Evolutionary conservation across 805 yeast species (phyloP).

Genomic region (Candida sanyiensis): DNA sequence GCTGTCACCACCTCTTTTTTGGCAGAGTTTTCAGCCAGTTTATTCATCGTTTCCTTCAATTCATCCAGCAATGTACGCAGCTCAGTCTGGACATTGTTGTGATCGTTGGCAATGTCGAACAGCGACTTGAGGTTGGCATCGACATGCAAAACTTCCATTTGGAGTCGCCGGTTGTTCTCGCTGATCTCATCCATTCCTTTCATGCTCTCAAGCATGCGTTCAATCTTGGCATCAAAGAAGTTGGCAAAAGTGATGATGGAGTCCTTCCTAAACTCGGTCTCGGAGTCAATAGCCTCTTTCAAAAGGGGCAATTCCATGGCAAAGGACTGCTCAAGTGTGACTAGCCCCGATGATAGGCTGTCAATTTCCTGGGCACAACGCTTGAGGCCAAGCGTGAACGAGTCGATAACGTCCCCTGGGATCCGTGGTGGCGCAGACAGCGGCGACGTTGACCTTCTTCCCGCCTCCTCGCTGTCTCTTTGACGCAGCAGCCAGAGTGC

Average conservation of each 20-base stretch:
- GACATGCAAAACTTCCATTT: background rate
- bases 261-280: constrained; percentile 7
- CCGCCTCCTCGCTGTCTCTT: too few species aligned
- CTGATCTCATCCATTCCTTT: background rate
- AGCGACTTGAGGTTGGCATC: background rate
- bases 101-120: constrained; percentile 3
- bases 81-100: background rate
- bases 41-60: background rate
- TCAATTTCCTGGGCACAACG: background rate
- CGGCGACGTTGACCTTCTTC: background rate
- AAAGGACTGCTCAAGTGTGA: background rate
- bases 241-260: constrained; percentile 8
- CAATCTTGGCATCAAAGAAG: constrained; percentile 9
- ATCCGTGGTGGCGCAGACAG: background rate
- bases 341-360: constrained; percentile 1
- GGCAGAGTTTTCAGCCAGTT: background rate
- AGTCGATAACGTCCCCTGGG: background rate
- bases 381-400: background rate
- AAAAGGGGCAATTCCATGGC: background rate
- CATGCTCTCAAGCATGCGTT: background rate
- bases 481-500: too few species aligned
- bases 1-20: background rate
- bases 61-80: background rate
- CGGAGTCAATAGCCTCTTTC: background rate
- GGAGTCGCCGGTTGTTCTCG: background rate